Base-by-base conservation (phyloP, 805 yeast genomes). In the Pichia insulana region DNA sequence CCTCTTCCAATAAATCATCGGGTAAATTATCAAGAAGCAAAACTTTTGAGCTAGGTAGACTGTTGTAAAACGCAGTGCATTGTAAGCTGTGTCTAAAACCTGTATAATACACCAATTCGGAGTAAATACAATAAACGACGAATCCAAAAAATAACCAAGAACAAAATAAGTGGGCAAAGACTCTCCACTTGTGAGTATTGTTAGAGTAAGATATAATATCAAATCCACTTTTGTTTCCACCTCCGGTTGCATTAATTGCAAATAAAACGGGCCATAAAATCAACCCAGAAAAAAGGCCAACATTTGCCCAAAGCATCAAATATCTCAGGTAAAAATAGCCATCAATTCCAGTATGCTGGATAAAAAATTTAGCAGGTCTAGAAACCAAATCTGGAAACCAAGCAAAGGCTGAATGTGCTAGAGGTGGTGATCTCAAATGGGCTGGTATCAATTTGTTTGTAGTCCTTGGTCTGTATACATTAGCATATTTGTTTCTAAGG, bases 321-420 rank as follows among this genome's bases (percentile, higher is more conserved):
- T 73, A 83, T 48, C 94, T 69, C 40, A 82, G 60, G 56, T 78
- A 83, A 57, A 84, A 78, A 58, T 80, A 84, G 2, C 92, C 92
- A 61, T 84, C 94, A 27, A 78, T 59, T 41, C 89, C 84, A 31
- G 80, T 66, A 48, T 80, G 80, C 62, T 83, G 89, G 52, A 84
- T 67, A 34, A 80, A 51, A 59, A 69, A 83, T 1, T 76, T 58
- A 46, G 78, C 80, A 1, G 87, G 81, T 56, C 73, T 73, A 4
- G 63, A 48, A 46, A 78, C 51, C 18, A 83, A 44, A 42, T 61
- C 66, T 2, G 69, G 54, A 7, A 79, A 50, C 92, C 92, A 84
- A 5, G 63, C 56, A 46, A 73, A 70, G 0, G 66, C 58, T 12
- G 78, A 77, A 4, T 53, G 45, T 4, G 75, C 72, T 33, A 67